Base-by-base conservation (phyloP, 495 filamentous ascomycete genomes). In the Evernia prunastri region DNA sequence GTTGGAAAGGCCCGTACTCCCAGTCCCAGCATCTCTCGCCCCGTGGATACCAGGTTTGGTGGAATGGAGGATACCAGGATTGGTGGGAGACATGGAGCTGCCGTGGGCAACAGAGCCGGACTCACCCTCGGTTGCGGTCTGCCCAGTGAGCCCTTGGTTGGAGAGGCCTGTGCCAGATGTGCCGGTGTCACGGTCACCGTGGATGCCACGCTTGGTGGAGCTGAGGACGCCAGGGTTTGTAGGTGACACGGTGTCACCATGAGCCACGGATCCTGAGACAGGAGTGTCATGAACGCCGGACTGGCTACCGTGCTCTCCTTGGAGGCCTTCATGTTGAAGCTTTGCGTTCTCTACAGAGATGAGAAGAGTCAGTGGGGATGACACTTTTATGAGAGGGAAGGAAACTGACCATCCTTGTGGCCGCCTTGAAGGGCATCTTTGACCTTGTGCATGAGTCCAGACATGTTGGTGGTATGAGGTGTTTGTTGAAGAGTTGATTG, bases 391-490 rank as follows among this genome's bases (percentile, higher is more conserved):
- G 39, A 31, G 2, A 29, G 7, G 17, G 31, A 7, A 59, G 20
- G 25, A 10, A 20, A 20, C 35, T 1, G 2, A 42, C 35, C 56
- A 59, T 37, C 23, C 27, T 67, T 61, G 63, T 79, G 70, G 73
- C 82, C 75, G 60, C 75, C 68, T 60, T 81, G 76, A 63, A 91
- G 66, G 70, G 81, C 85, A 42, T 90, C 84, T 77, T 90, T 91
- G 75, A 89, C 80, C 70, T 90, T 91, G 79, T 90, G 81, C 68
- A 89, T 72, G 65, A 91, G 73, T 64, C 77, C 73, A 31, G 86
- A 87, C 87, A 90, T 90, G 69, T 68, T 85, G 77, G 67, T 43
- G 40, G 35, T 31, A 7, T 29, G 23, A 12, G 20, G 43, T 63
- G n/a, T 66, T 62, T 39, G 12, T 45, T 43, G 53, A n/a, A n/a